Evolutionary conservation across 2,329 filamentous ascomycete genomes (phyloP), one percentile per base, ranked within the genome.

Genomic region (Myriangium duriaei): DNA sequence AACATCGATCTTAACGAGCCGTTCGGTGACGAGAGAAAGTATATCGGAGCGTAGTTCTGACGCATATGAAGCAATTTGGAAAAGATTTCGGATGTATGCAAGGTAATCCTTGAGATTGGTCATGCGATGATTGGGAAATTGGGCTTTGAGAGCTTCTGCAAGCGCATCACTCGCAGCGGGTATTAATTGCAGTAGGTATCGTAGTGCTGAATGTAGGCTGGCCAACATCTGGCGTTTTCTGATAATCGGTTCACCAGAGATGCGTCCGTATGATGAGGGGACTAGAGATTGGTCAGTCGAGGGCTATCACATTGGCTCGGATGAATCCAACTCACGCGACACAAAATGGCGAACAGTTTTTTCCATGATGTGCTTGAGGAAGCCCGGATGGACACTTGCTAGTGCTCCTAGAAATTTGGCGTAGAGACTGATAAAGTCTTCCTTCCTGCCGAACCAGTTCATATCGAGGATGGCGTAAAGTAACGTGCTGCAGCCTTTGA

Each of bases 1-100:
- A 1, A 93, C 85, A 55, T 98, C 91, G 42, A 96, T 83, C 60
- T 91, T 91, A 51, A 96, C 84, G 5, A 96, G 69, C 45, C 83
- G 79, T 49, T 88, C 81, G 30, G 86, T 80, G 33, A 96, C 80
- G 10, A 93, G 64, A 40, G 85, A 78, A 45, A 94, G 70, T 15
- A 96, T 76, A 44, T 92, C 82, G 5, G 80, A 74, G 44, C 79
- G 79, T 24, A 95, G 63, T 42, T 82, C 78, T 0, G 84, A 79
- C 1, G 81, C 74, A 53, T 94, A 94, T 34, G 76, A 69, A 37
- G 81, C 77, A 21, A 96, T 65, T 42, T 71, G 74, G 16, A 96
- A 65, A 7, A 96, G 65, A 54, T 96, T 94, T 50, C 80, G 72
- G 41, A 94, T 79, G 52, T 92, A 98, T n/a, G 79, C 76, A 48